Evolutionary conservation across 345 rosid species (phyloP).

Genomic region (Schrenkiella parvula): DNA sequence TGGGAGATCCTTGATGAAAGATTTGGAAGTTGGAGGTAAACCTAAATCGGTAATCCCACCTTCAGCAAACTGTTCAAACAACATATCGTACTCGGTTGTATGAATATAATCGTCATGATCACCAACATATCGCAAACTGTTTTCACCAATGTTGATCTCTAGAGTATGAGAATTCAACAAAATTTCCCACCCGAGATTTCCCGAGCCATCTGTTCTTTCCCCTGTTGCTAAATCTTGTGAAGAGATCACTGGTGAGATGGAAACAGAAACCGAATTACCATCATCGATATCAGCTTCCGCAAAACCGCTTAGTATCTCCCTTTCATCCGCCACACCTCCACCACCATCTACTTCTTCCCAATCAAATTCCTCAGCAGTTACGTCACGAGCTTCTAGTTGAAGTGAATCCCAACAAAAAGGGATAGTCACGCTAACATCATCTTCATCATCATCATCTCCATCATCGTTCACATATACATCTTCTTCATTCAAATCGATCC

Average conservation of each 20-base stretch:
- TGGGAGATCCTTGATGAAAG: slow-evolving; percentile 59
- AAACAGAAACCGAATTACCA: slow-evolving; percentile 45
- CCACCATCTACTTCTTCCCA: slow-evolving; percentile 91
- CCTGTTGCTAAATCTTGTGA: slow-evolving; percentile 45
- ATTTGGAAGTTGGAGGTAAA: slow-evolving; percentile 62
- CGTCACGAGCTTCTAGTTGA: slow-evolving; percentile 58
- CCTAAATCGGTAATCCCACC: slow-evolving; percentile 46
- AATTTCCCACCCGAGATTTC: slow-evolving; percentile 76
- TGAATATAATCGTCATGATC: slow-evolving; percentile 45
- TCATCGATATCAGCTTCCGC: slow-evolving; percentile 49
- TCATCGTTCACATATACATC: slow-evolving; percentile 42
- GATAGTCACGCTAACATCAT: slow-evolving; percentile 46
- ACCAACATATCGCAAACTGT: slow-evolving; percentile 36
- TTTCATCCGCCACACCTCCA: slow-evolving; percentile 48
- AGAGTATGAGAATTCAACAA: slow-evolving; percentile 58
- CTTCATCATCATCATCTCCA: slow-evolving; percentile 39
- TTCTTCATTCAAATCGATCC: slow-evolving; percentile 43
- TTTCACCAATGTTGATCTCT: slow-evolving; percentile 45
- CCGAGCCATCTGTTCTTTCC: slow-evolving; percentile 50
- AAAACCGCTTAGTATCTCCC: slow-evolving; percentile 59
- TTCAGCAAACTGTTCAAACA: slow-evolving; percentile 77
- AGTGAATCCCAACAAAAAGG: slow-evolving; percentile 75
- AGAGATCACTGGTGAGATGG: slow-evolving; percentile 48
- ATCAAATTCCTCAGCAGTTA: slow-evolving; percentile 67
- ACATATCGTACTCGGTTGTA: slow-evolving; percentile 56